Base-by-base conservation (phyloP, 768 basidiomycete genomes). In the Suillus discolor region DNA sequence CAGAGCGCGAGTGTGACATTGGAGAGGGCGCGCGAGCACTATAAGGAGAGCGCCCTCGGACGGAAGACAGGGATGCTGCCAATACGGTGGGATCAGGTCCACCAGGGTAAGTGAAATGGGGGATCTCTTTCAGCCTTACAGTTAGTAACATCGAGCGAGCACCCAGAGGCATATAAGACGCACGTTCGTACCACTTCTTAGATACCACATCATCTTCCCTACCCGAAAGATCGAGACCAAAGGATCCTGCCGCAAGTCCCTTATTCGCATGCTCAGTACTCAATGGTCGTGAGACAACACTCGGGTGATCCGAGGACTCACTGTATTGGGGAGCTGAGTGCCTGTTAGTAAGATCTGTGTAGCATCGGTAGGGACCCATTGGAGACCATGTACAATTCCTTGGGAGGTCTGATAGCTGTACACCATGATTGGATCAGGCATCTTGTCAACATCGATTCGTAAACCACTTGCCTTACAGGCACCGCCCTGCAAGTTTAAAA, bases 371-470 rank as follows among this genome's bases (percentile, higher is more conserved):
- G 90, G 90, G 34, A 92, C 79, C 77, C 84, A 85, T 65, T 85
- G 85, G 62, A 85, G 83, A 18, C 91, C 92, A 64, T 78, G 83
- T 31, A 93, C 86, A 31, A 90, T 67, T 12, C 91, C 91, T 69
- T 81, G 83, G 9, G 87, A 79, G 0, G 90, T 92, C 70, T 89
- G 87, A 78, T 93, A 93, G 71, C 92, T 93, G 67, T 15, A 47
- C 47, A 67, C 57, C 63, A 62, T 61, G 68, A 79, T 77, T 71
- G 65, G 45, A 62, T 69, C 42, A 69, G 63, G 63, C 44, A 47
- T 23, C 9, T 25, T 34, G 16, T 44, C 11, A 8, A 38, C 20
- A 51, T 62, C 28, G 25, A 54, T 8, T 54, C 18, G 18, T 11
- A 64, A 20, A 42, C 62, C 53, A 75, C 79, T 62, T 73, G 90